A percentile compares a stretch with the other conserved stretches of the same genome.
Conservation (phyloP, 768 basidiomycete genomes). For the Leccinum disarticulatum region DNA sequence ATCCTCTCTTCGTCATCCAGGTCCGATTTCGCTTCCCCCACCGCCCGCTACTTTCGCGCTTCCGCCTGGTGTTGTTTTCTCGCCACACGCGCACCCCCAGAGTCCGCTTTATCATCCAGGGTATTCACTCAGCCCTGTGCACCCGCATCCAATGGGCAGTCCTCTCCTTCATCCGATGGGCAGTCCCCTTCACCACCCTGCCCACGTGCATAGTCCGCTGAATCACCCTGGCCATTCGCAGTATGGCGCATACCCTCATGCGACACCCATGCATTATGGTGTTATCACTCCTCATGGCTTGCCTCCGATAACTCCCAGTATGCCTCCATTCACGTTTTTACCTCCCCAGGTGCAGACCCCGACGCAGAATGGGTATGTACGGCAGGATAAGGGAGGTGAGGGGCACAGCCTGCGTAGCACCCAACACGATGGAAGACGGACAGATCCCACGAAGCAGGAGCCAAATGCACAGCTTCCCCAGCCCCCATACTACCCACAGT, state of each 20-base stretch:
- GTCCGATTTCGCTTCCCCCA: slow-evolving; percentile 68
- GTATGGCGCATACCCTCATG: slow-evolving; percentile 28
- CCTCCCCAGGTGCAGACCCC: slow-evolving; percentile 42
- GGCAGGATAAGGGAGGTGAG: slow-evolving; percentile 4
- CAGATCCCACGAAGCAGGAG: slow-evolving; percentile 8
- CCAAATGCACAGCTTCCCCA: slow-evolving; percentile 7
- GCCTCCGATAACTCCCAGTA: slow-evolving; percentile 94
- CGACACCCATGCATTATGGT: slow-evolving; percentile 27
- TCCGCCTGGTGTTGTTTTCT: slow-evolving; percentile 35
- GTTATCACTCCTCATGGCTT: slow-evolving; percentile 73
- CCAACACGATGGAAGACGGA: slow-evolving; percentile 10
- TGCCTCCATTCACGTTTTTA: slow-evolving; percentile 92
- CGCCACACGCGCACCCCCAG: slow-evolving; percentile 35
- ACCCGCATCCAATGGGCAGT: slow-evolving; percentile 28
- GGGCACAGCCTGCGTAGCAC: not conserved
- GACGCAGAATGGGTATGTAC: slow-evolving; percentile 19
- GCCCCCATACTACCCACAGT: slow-evolving; percentile 11
- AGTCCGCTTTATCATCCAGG: slow-evolving; percentile 42
- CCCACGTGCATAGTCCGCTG: slow-evolving; percentile 32
- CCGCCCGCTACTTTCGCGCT: slow-evolving; percentile 51
- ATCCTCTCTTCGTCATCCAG: slow-evolving; percentile 57
- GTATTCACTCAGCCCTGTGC: slow-evolving; percentile 30
- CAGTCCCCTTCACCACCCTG: slow-evolving; percentile 33
- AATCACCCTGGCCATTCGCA: slow-evolving; percentile 32
- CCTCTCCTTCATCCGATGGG: slow-evolving; percentile 42